These are phyloP conservation scores for Cyberlindnera suaveolens DNA, from an alignment of 805 yeast genomes.

Conservation along the genomic window DNA sequence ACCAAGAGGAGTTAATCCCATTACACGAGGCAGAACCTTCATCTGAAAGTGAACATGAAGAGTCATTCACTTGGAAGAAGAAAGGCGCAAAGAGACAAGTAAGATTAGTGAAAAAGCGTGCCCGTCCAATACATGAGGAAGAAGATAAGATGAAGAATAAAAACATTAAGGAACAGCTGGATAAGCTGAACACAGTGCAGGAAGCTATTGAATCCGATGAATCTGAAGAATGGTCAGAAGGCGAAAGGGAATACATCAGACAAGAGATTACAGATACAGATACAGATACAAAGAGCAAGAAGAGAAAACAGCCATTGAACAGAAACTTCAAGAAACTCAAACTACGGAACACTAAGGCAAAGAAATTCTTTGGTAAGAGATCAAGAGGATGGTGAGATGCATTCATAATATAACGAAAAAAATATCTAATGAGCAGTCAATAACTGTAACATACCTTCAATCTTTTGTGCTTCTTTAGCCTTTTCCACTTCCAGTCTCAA, in stretches of 20 bases:
- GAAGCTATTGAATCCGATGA: conserved; percentile 19
- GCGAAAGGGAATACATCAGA: conserved; percentile 12
- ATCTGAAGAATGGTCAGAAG: conserved; percentile 18
- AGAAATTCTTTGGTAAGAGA: conserved; percentile 33
- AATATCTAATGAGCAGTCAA: conserved; percentile 42
- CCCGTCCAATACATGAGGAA: conserved; percentile 24
- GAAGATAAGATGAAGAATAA: conserved; percentile 27
- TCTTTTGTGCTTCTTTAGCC: conserved; percentile 81
- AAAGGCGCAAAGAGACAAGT: conserved; percentile 29
- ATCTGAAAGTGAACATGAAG: conserved; percentile 1
- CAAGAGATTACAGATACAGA: conserved; percentile 9
- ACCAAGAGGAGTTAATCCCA: conserved; percentile 13
- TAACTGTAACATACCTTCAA: conserved; percentile 91
- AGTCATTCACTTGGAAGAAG: conserved; percentile 20
- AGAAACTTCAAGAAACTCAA: conserved; percentile 46
- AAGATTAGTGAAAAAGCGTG: conserved; percentile 22
- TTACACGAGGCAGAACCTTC: conserved; percentile 18
- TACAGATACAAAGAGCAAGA: conserved; percentile 25
- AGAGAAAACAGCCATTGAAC: conserved; percentile 25
- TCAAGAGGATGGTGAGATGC: conserved; percentile 19
- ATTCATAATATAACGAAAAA: background rate
- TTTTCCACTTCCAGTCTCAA: conserved; percentile 65
- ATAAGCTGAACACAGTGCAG: conserved; percentile 2
- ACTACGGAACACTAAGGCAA: conserved; percentile 33
- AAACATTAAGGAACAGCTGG: conserved; percentile 20